Evolutionary conservation across 257 asterid genomes (phyloP), one percentile per base, ranked within the genome.

Genomic region (Rhazya stricta): DNA sequence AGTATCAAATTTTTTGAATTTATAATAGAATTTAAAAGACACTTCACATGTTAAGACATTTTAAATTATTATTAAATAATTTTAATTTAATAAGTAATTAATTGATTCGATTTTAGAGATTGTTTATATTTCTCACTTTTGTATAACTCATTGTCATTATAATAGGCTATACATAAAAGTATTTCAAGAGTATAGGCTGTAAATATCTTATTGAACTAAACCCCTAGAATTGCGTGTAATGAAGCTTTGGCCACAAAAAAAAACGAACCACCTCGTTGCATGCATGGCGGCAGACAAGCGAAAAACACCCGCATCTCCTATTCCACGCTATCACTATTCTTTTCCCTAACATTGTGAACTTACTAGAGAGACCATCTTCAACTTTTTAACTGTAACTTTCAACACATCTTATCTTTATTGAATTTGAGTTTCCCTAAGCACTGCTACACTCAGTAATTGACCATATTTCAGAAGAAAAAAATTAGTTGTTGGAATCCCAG

Each of bases 241-340:
- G 37, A 36, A 76, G 37, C 8, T 32, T 65, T 50, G 60, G 73
- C 65, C 67, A 34, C 39, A 48, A 78, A 80, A 75, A 29, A 9
- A 61, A 71, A 58, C 70, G 73, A 83, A 34, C 70, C 71, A 60
- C 77, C 82, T 84, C 80, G 77, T 80, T 85, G 89, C 96, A 81
- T 90, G 91, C 93, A 90, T 85, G 96, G 89, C 88, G 82, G 84
- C 83, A 83, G 87, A 88, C 91, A 83, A 46, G 86, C 73, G 70
- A 81, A 78, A 37, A 83, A 81, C 86, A 84, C 71, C 77, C 74
- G 65, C 74, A 74, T 75, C 79, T 80, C 80, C 67, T 58, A 46
- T 66, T 75, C 81, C 82, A 85, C 86, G 77, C 79, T 37, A 73
- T 41, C 74, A 81, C 41, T 23, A 3, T 72, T 74, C 69, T 77